Evolutionary conservation across 345 rosid genomes (phyloP), one percentile per base, ranked within the genome.

Genomic region (Dipteronia dyeriana): DNA sequence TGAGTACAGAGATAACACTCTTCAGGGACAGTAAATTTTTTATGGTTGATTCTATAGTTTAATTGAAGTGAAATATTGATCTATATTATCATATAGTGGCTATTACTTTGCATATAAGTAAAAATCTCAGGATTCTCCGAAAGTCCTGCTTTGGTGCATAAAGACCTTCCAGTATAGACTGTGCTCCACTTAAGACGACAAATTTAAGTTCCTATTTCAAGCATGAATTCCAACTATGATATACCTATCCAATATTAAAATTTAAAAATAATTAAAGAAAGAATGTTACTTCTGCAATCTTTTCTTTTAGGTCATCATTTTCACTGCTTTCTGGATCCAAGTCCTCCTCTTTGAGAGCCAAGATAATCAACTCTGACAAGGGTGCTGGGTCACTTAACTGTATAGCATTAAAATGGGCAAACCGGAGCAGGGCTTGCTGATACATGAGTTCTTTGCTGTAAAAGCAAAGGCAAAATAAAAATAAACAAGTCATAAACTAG

Each of bases 391-490:
- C 90, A 43, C 98, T 94, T 38, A 96, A 87, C 81, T 92, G 96
- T 76, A 94, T 89, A 43, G 92, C 96, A 86, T 88, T 94, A 80
- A 91, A 94, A 86, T 91, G 97, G 39, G 93, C 90, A 87, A 96
- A 96, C 23, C 98, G 94, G 23, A 87, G 86, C 64, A 96, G 82
- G 56, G 83, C 95, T 89, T 90, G 99, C 87, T 94, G 99, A 85
- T 96, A 96, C 97, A 96, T 92, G 74, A 96, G 90, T 87, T 96
- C 99, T 85, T 96, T 92, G 88, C 99, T 92, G 94, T 75, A 70
- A 81, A 80, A 49, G 70, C 61, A 85, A 14, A 29, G 22, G 17
- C 59, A 70, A 67, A 73, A 51, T n/a, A n/a, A n/a, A n/a, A 41
- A 59, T 16, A 25, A 4, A 57, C 63, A 68, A 71, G 25, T 66